Conservation (phyloP, 139 green algal species). For the Tetraselmis chui region DNA sequence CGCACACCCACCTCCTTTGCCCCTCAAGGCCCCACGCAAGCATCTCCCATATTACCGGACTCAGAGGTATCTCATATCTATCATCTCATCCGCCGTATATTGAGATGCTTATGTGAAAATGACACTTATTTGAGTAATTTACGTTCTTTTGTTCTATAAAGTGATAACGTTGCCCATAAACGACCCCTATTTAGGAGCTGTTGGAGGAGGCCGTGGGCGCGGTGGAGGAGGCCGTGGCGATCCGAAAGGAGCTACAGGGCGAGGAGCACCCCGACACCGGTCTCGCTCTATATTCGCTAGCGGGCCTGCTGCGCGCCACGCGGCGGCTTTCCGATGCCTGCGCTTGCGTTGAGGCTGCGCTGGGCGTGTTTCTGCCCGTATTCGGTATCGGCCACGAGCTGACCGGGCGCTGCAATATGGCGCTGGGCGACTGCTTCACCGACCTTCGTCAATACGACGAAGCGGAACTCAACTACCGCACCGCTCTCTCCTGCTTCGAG, state of each 20-base stretch:
- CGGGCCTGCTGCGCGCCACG: background rate
- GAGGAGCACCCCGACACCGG: background rate
- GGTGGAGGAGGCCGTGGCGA: background rate
- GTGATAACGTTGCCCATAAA: too few species aligned
- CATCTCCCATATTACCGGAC: too few species aligned
- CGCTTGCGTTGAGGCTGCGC: background rate
- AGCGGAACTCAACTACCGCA: background rate
- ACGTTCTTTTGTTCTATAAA: too few species aligned
- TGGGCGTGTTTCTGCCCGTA: background rate
- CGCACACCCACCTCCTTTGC: background rate
- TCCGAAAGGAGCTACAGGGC: background rate
- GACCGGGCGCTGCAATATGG: background rate
- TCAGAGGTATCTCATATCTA: too few species aligned
- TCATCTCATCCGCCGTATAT: too few species aligned
- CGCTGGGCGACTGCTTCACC: background rate
- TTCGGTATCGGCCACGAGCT: background rate
- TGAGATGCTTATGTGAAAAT: too few species aligned
- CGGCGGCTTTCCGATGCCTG: background rate
- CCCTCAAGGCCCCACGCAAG: background rate
- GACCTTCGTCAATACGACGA: background rate
- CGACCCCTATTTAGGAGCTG: too few species aligned
- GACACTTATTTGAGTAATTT: too few species aligned
- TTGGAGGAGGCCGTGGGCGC: background rate
- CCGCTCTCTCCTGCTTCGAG: background rate
- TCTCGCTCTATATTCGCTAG: background rate